Evolutionary conservation across 2,329 filamentous ascomycete genomes (phyloP).

Genomic region (Colletotrichum cereale): DNA sequence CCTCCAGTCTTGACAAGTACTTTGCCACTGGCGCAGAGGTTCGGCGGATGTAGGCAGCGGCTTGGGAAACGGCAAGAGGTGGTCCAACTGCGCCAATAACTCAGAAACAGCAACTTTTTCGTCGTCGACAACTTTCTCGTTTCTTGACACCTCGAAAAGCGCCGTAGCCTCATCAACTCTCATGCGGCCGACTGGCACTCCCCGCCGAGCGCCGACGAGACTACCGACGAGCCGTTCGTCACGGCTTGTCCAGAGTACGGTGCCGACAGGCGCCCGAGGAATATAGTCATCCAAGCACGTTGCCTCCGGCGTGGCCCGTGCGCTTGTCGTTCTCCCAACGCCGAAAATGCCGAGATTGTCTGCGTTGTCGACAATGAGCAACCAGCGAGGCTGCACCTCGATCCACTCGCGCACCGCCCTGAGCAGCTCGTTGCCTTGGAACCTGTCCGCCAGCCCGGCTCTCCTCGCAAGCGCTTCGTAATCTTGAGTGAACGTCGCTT

Average conservation of each 20-base stretch:
- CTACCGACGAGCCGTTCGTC: neutral
- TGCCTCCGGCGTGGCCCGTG: neutral
- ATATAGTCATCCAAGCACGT: neutral
- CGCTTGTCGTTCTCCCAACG: constrained; percentile 7
- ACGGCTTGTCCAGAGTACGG: neutral
- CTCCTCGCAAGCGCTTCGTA: neutral
- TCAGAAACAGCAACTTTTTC: neutral
- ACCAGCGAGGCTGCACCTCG: constrained; percentile 43
- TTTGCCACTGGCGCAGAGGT: neutral
- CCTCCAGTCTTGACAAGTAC: neutral
- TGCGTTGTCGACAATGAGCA: constrained; percentile 52
- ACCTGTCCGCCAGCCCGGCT: neutral
- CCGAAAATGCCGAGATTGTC: constrained; percentile 49
- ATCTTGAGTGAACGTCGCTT: neutral
- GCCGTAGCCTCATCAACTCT: neutral
- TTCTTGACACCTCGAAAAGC: neutral
- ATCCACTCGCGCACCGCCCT: constrained; percentile 40
- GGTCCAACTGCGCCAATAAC: neutral
- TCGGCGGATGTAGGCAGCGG: neutral
- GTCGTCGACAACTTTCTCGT: neutral
- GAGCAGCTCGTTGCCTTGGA: neutral
- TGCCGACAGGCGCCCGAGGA: neutral
- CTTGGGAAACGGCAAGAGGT: neutral
- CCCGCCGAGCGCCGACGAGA: neutral
- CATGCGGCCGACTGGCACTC: neutral